These are phyloP conservation scores for Talaromyces sp. DNA, from an alignment of 2,329 filamentous ascomycete genomes.

Conservation along the genomic window DNA sequence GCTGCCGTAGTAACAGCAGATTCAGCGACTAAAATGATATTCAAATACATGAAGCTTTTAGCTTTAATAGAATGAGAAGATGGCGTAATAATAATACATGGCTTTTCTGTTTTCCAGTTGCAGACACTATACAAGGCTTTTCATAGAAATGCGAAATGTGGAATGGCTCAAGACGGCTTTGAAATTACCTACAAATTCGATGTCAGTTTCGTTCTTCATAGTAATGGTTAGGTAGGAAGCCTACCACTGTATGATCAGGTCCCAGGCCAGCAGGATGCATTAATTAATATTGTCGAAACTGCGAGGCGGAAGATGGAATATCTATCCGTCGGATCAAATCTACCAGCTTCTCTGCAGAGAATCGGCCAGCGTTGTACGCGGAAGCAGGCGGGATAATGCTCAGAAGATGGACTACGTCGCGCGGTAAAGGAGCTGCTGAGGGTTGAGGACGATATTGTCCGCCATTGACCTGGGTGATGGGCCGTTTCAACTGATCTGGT, in stretches of 20 bases:
- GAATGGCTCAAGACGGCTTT: slow-evolving; percentile 2
- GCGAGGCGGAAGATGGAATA: slow-evolving; percentile 57
- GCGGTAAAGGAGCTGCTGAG: slow-evolving; percentile 67
- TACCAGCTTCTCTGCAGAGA: slow-evolving; percentile 70
- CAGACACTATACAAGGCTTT: neutral
- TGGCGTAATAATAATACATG: slow-evolving; percentile 3
- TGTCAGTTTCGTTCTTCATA: neutral
- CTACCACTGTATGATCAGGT: slow-evolving; percentile 38
- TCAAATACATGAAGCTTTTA: neutral
- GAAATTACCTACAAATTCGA: neutral
- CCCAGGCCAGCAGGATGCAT: slow-evolving; percentile 32
- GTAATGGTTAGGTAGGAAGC: slow-evolving; percentile 3
- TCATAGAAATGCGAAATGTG: slow-evolving; percentile 10
- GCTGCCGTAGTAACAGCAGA: neutral
- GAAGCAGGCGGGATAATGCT: slow-evolving; percentile 72
- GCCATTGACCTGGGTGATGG: slow-evolving; percentile 25
- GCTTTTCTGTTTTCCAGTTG: neutral
- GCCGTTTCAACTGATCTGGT: slow-evolving; percentile 69
- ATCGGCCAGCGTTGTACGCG: slow-evolving; percentile 67
- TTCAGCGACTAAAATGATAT: neutral
- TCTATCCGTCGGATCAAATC: slow-evolving; percentile 67
- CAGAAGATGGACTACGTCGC: slow-evolving; percentile 62
- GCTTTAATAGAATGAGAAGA: neutral
- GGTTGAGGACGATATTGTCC: slow-evolving; percentile 52
- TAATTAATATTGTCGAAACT: slow-evolving; percentile 36